These are phyloP conservation scores for Boletellus ananas DNA, from an alignment of 768 basidiomycete species.

Conservation along the genomic window DNA sequence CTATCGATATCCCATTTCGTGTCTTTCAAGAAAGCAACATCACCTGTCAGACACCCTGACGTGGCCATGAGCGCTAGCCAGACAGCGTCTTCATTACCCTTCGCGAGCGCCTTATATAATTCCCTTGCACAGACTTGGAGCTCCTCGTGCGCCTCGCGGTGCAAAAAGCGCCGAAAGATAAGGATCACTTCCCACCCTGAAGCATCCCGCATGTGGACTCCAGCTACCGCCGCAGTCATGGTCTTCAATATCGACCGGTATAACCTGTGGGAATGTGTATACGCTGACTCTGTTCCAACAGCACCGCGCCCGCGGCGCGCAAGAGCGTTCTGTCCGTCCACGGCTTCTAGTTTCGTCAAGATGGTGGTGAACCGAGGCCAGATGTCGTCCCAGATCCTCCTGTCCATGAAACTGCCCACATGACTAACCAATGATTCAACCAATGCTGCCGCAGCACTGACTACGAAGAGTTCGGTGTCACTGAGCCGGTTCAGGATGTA, in stretches of 20 bases:
- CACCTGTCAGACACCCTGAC: conserved; percentile 36
- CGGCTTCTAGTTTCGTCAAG: conserved; percentile 55
- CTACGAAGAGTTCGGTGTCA: conserved; percentile 74
- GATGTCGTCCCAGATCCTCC: conserved; percentile 84
- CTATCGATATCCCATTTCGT: conserved; percentile 59
- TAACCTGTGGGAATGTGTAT: conserved; percentile 77
- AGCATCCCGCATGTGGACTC: conserved; percentile 67
- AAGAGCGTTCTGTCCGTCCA: conserved; percentile 66
- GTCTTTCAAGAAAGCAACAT: conserved; percentile 50
- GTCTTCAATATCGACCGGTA: conserved; percentile 75
- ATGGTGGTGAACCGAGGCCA: conserved; percentile 81
- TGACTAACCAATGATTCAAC: conserved; percentile 68
- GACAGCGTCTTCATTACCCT: conserved; percentile 72
- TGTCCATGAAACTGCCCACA: conserved; percentile 82
- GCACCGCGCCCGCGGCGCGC: conserved; percentile 47
- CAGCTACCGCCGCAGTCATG: conserved; percentile 60
- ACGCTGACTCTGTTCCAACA: conserved; percentile 65
- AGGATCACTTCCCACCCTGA: conserved; percentile 81
- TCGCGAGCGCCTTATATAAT: conserved; percentile 58
- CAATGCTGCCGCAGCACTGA: conserved; percentile 68
- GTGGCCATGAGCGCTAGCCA: conserved; percentile 75
- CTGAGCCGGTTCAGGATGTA: conserved; percentile 80
- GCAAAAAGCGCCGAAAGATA: conserved; percentile 73
- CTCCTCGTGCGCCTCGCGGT: conserved; percentile 62
- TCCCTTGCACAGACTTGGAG: conserved; percentile 62